phyloP scores from a whole-genome alignment of 129 eudicot species.

The carrot (Daucus carota) region DNA sequence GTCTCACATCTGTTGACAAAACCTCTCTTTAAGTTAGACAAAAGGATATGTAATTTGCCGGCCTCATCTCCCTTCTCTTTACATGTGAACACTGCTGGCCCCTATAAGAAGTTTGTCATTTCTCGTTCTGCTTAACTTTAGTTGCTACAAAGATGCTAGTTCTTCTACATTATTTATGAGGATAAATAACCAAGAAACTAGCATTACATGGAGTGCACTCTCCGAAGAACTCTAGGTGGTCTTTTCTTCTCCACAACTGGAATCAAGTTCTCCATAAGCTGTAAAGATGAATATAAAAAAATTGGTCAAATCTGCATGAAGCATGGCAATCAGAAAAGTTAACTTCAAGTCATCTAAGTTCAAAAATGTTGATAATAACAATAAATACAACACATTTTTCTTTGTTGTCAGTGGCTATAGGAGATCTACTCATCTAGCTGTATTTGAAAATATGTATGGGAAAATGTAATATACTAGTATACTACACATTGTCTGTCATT shows the following conservation, averaged over 20 bases:
- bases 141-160: neutral
- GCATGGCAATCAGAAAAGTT: neutral
- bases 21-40: neutral
- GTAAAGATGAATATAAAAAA: conserved; percentile 6
- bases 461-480: neutral
- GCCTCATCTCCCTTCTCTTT: neutral
- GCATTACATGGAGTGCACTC: conserved; percentile 43
- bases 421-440: neutral
- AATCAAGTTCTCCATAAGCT: conserved; percentile 69
- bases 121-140: neutral
- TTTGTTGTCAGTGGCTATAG: neutral
- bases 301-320: neutral
- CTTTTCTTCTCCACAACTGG: conserved; percentile 59
- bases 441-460: neutral
- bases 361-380: too few relatives aligned
- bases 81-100: neutral
- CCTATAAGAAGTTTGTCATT: neutral
- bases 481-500: neutral
- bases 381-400: neutral
- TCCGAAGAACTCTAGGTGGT: conserved; percentile 51
- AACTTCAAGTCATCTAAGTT: neutral
- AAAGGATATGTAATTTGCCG: neutral
- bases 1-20: neutral
- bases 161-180: conserved; percentile 16
- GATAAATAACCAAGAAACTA: conserved; percentile 8